Evolutionary conservation across 2,329 filamentous ascomycete species (phyloP).

Genomic region (Rachicladosporium sp.): DNA sequence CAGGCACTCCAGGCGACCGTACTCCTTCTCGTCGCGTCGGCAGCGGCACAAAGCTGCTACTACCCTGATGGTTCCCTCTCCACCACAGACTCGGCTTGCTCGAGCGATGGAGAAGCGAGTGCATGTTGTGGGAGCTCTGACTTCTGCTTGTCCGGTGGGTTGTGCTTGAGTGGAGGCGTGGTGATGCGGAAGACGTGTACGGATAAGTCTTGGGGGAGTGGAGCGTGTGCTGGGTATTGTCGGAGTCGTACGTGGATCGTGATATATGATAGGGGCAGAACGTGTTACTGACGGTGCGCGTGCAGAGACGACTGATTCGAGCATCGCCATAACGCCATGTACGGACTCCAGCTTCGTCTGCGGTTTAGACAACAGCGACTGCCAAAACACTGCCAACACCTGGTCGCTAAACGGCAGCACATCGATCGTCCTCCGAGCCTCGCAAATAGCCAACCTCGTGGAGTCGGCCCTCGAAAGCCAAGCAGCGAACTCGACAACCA

Average conservation of each 20-base stretch:
- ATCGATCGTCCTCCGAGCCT: constrained; percentile 17
- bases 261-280: not conserved
- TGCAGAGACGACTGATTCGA: constrained; percentile 6
- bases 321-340: constrained; percentile 18
- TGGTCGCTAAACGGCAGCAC: constrained; percentile 15
- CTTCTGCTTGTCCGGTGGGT: constrained; percentile 21
- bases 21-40: constrained; percentile 2
- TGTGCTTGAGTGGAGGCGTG: constrained; percentile 20
- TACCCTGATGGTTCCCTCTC: constrained; percentile 6
- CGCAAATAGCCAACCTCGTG: constrained; percentile 17
- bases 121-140: constrained; percentile 19
- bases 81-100: constrained; percentile 2
- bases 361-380: constrained; percentile 15
- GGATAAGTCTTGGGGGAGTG: constrained; percentile 19
- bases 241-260: constrained; percentile 10
- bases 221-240: constrained; percentile 19
- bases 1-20: constrained; percentile 5
- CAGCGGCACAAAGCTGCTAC: constrained; percentile 5
- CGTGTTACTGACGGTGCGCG: constrained; percentile 1
- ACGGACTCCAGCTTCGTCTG: constrained; percentile 18
- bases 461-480: constrained; percentile 10
- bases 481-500: constrained; percentile 4
- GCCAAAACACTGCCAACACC: constrained; percentile 12
- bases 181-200: constrained; percentile 21
- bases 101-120: constrained; percentile 1